Percentiles rank a stretch among this genome's conserved stretches.
These are phyloP conservation scores for Paramecium bursaria DNA, from an alignment of 73 alveolate species.

Conservation along the genomic window DNA sequence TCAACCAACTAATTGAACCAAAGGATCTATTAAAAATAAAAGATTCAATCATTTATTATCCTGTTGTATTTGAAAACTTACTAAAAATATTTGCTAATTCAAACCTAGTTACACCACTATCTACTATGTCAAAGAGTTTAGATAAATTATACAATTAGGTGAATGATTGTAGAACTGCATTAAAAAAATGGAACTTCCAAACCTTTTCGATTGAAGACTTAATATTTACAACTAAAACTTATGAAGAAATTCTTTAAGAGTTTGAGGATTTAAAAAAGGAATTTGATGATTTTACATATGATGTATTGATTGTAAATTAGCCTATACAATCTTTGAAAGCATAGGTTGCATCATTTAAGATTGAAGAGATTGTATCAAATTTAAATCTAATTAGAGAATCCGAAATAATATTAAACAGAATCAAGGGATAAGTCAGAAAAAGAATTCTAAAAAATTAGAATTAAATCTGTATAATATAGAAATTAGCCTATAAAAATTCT, in stretches of 20 bases:
- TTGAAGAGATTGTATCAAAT: conserved; percentile 24
- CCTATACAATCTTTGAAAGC: conserved; percentile 32
- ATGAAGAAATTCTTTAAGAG: conserved; percentile 41
- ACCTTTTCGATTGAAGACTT: conserved; percentile 39
- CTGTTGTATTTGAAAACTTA: conserved; percentile 25
- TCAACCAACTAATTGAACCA: conserved; percentile 41
- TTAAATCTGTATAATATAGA: conserved; percentile 47
- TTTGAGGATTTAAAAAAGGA: conserved; percentile 42
- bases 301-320: conserved; percentile 43
- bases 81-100: conserved; percentile 23
- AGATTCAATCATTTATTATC: conserved; percentile 44
- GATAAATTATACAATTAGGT: conserved; percentile 44
- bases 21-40: conserved; percentile 35
- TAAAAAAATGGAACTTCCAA: conserved; percentile 48
- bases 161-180: conserved; percentile 53
- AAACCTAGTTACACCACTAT: not conserved
- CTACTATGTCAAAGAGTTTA: conserved; percentile 8
- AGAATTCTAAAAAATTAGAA: conserved; percentile 49
- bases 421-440: conserved; percentile 35
- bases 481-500: conserved; percentile 39
- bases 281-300: conserved; percentile 50
- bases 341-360: conserved; percentile 3
- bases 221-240: conserved; percentile 42
- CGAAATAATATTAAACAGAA: not conserved
- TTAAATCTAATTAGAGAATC: conserved; percentile 12